Evolutionary conservation across 2,329 filamentous ascomycete species (phyloP).

Genomic region (Neophaeococcomyces mojaviensis): DNA sequence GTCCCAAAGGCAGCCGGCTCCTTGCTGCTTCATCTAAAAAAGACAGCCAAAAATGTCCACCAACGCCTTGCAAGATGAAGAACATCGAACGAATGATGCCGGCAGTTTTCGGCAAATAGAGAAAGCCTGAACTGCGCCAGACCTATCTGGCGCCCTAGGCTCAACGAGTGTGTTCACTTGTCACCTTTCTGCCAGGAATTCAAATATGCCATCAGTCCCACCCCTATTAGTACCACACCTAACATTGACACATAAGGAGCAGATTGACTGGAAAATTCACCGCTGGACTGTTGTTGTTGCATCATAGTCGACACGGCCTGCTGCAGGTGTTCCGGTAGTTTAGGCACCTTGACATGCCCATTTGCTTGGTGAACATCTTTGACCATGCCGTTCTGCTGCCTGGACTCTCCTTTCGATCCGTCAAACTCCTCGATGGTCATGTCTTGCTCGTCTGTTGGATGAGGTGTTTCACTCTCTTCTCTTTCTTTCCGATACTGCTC

Average conservation of each 20-base stretch:
- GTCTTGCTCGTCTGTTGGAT: slow-evolving; percentile 35
- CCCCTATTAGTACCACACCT: slow-evolving; percentile 70
- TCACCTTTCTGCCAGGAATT: slow-evolving; percentile 68
- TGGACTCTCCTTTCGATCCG: slow-evolving; percentile 7
- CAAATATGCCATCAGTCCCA: slow-evolving; percentile 78
- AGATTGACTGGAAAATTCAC: slow-evolving; percentile 43
- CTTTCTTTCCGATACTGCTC: slow-evolving; percentile 64
- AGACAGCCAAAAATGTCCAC: neutral
- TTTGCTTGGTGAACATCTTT: slow-evolving; percentile 22
- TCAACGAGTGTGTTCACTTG: slow-evolving; percentile 28
- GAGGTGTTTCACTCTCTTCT: slow-evolving; percentile 44
- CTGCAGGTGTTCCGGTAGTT: slow-evolving; percentile 28
- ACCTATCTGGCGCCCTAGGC: neutral
- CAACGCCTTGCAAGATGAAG: slow-evolving; percentile 5
- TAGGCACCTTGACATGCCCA: slow-evolving; percentile 45
- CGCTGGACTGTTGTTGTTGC: slow-evolving; percentile 33
- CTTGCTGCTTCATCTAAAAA: neutral
- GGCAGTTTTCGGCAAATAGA: neutral
- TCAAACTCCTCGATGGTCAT: slow-evolving; percentile 27
- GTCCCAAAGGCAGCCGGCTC: neutral
- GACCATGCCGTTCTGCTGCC: slow-evolving; percentile 4
- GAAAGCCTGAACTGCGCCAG: neutral
- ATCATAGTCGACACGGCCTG: slow-evolving; percentile 33
- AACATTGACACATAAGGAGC: slow-evolving; percentile 76
- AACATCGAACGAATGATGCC: slow-evolving; percentile 4